Conservation (phyloP, 176 grass and related monocot genomes). For the Aegilops bicornis region DNA sequence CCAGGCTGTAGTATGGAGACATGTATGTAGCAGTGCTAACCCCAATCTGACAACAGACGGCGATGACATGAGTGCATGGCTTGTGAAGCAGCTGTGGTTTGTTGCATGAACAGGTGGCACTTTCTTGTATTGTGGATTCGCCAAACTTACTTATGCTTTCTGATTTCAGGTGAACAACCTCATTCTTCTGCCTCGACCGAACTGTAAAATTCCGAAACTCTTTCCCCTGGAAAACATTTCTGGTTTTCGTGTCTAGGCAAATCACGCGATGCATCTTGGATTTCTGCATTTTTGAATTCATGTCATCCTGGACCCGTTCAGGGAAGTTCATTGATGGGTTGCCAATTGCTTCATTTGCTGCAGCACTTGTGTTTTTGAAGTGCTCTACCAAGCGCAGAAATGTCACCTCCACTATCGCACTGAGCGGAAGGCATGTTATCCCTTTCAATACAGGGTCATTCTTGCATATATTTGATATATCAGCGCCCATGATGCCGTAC, state of each 20-base stretch:
- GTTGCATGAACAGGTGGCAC: slow-evolving; percentile 11
- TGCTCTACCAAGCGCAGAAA: not conserved
- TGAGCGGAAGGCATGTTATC: slow-evolving; percentile 20
- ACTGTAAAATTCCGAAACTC: not conserved
- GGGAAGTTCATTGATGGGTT: slow-evolving; percentile 20
- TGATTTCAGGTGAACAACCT: not conserved
- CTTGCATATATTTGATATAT: not conserved
- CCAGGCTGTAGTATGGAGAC: slow-evolving; percentile 8
- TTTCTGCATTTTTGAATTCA: slow-evolving; percentile 21
- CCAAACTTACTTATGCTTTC: not conserved
- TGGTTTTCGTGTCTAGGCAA: not conserved
- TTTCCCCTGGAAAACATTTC: not conserved
- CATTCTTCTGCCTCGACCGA: not conserved
- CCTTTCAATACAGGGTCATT: slow-evolving; percentile 28
- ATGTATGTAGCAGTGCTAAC: slow-evolving; percentile 5
- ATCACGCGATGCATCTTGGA: not conserved
- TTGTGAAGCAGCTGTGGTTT: not conserved
- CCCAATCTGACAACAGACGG: slow-evolving; percentile 23
- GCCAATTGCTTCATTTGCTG: slow-evolving; percentile 22
- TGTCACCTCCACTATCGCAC: slow-evolving; percentile 16
- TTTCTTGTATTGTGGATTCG: not conserved
- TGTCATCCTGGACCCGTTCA: not conserved
- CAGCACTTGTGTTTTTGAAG: slow-evolving; percentile 4
- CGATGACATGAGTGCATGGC: slow-evolving; percentile 27
- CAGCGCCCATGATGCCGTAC: slow-evolving; percentile 16